A percentile compares a stretch with the other conserved stretches of the same genome.
Evolutionary conservation across 768 basidiomycete species (phyloP).

Genomic region (Auricularia sp.): DNA sequence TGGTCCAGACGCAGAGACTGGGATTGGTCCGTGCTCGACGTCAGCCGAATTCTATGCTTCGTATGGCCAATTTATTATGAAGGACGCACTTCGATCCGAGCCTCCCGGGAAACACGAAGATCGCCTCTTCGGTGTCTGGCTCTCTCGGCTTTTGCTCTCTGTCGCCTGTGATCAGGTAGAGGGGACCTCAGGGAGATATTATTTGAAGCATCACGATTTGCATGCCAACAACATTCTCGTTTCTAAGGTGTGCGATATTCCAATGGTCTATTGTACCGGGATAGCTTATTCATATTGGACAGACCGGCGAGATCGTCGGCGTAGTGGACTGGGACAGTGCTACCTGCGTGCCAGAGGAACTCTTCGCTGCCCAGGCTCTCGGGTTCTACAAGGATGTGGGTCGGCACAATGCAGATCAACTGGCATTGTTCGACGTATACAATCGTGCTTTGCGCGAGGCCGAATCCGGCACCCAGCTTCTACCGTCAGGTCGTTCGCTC

Average conservation of each 20-base stretch:
- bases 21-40: neutral
- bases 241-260: neutral
- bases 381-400: too few relatives aligned
- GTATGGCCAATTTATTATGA: neutral
- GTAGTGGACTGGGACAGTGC: neutral
- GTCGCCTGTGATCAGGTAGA: too few relatives aligned
- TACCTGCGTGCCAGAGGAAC: neutral
- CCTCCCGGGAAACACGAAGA: neutral
- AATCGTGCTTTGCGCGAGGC: neutral
- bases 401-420: neutral
- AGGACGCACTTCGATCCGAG: neutral
- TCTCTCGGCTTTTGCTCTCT: neutral
- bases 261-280: too few relatives aligned
- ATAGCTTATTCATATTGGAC: neutral
- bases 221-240: neutral
- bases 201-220: neutral
- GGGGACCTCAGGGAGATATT: neutral
- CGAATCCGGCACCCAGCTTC: neutral
- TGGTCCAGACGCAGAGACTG: neutral
- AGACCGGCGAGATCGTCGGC: neutral
- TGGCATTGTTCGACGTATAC: neutral
- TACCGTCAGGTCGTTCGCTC: neutral
- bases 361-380: neutral
- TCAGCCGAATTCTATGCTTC: neutral
- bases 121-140: neutral